Percentiles rank a stretch among this genome's conserved stretches.
These are phyloP conservation scores for Saururus chinensis DNA, from an alignment of 164 flowering plant genomes.

Conservation along the genomic window DNA sequence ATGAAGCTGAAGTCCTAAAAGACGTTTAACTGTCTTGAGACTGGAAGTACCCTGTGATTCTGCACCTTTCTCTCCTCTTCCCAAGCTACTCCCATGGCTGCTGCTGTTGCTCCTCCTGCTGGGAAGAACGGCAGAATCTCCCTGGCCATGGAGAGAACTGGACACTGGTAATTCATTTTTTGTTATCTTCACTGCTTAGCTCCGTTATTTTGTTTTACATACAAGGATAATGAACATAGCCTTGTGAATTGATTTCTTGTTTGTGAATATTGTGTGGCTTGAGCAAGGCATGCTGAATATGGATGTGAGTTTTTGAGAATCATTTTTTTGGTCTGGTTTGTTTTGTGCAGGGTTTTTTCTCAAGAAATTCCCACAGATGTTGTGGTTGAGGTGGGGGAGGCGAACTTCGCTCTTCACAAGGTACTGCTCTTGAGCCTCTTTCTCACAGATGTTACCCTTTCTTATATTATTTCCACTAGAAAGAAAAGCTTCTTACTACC, in stretches of 20 bases:
- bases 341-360: constrained; percentile 62
- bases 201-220: not conserved
- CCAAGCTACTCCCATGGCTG: constrained; percentile 1
- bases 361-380: constrained; percentile 89
- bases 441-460: too few relatives aligned
- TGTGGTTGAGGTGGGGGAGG: constrained; percentile 57
- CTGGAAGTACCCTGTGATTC: too few relatives aligned
- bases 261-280: too few relatives aligned
- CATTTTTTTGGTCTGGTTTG: not conserved
- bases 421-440: constrained; percentile 18
- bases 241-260: too few relatives aligned
- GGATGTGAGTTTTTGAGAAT: too few relatives aligned
- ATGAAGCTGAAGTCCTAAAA: too few relatives aligned
- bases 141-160: constrained; percentile 79
- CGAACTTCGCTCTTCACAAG: constrained; percentile 80
- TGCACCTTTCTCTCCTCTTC: constrained; percentile 16
- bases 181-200: not conserved
- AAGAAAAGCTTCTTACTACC: too few relatives aligned
- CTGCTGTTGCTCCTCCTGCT: not conserved
- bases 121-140: constrained; percentile 29
- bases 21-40: too few relatives aligned
- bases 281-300: too few relatives aligned
- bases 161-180: constrained; percentile 55
- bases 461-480: too few relatives aligned
- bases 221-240: too few relatives aligned